Base-by-base conservation (phyloP, 2,329 filamentous ascomycete species). In the Hypoxylon sp. region DNA sequence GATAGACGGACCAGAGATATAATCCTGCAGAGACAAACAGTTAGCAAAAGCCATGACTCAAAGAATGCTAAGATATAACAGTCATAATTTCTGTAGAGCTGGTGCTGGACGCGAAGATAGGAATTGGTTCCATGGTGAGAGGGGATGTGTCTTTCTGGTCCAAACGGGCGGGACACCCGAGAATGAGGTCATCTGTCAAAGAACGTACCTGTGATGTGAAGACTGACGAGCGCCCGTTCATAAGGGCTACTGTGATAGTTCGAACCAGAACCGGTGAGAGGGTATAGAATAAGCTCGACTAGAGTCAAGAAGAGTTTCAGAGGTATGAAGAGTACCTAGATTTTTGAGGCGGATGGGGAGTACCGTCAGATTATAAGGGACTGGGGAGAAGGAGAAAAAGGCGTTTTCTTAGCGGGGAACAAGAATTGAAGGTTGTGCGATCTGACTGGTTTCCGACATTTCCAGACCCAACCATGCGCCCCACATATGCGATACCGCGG, bases 141-240 rank as follows among this genome's bases (percentile, higher is more conserved):
- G 16, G 59, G 48, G 32, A 29, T 43, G 19, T 63, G 25, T 61
- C 61, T 58, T 46, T 52, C 25, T 47, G 34, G 30, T 34, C 39
- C 52, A 61, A 51, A 46, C 61, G 58, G 61, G 56, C 32, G 63
- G 56, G 56, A 69, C 53, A 61, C 27, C 41, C 53, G 50, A 57
- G 58, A 41, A 27, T 73, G 72, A 74, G 69, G 70, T 72, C 68
- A 74, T 73, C 46, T 29, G 43, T 19, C 21, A 50, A 39, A 57
- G 27, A 4, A 51, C 85, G 69, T 90, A 93, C 91, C 89, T 94
- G 91, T 83, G 91, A 94, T 84, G 91, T 94, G 85, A 93, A 94
- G 81, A 90, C 87, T 81, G 91, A 93, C 83, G 87, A 86, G 87
- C 90, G 90, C 85, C 90, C 90, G 90, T 90, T 91, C 91, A 94